Evolutionary conservation across 176 grass and related monocot species (phyloP), one percentile per base, ranked within the genome.

Genomic region (Cocos nucifera): DNA sequence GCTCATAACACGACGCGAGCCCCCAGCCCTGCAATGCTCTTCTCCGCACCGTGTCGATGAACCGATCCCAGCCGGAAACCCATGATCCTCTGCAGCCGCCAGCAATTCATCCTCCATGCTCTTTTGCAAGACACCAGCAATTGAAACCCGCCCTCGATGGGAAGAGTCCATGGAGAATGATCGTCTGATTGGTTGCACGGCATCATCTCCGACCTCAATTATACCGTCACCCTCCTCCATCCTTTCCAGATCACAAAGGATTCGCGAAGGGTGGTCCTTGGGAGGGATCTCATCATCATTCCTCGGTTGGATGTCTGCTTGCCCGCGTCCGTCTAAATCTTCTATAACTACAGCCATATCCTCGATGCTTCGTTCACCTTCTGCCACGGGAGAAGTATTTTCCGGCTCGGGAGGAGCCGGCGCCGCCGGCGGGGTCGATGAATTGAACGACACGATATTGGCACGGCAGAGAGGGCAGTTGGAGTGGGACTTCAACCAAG

Each of bases 401-500:
- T 44, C 35, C 35, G 35, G 35, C 35, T 9, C 9, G 10, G 35
- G 2, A 44, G 35, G 35, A 44, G 35, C 35, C 53, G 22, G 17
- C 53, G 12, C 23, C 10, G 56, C 53, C 8, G 69, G 71, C 16
- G 76, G 80, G 20, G 22, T 53, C 27, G 64, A 63, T 18, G 57
- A 57, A 15, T 52, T 69, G 49, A 72, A 25, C 1, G 59, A 85
- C 0, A 80, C 53, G 66, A 97, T 82, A 72, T 76, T 80, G 61
- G 81, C 77, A 49, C 92, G 92, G 69, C 92, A 97, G 73, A 97
- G 84, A 4, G 92, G 92, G 73, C 92, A 91, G 22, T 88, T 91
- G 54, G 83, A 85, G 69, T 88, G 87, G 6, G 92, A 91, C 57
- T 85, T 91, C 69, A 97, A 71, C 92, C 92, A 97, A 7, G 81